Conservation (phyloP, 140 eudicot species). For the Flaveria floridana region DNA sequence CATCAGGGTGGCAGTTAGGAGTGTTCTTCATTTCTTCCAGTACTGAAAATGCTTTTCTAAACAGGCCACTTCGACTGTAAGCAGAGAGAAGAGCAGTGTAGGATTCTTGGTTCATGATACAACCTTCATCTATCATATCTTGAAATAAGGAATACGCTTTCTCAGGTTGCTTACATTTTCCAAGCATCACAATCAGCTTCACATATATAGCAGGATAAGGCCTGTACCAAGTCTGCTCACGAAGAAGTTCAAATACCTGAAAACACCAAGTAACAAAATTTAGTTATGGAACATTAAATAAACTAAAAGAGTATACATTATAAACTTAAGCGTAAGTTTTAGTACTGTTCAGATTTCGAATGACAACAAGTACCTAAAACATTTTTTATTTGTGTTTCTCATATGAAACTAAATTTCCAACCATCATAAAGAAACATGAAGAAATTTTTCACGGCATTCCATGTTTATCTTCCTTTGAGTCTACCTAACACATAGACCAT, state of each 20-base stretch:
- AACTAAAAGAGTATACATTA: neutral
- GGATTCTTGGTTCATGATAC: slow-evolving; percentile 61
- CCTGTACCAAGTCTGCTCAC: slow-evolving; percentile 93
- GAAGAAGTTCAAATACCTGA: slow-evolving; percentile 91
- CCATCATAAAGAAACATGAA: too few relatives aligned
- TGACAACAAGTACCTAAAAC: too few relatives aligned
- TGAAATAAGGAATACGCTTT: slow-evolving; percentile 70
- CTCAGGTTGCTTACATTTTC: slow-evolving; percentile 94
- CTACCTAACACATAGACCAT: too few relatives aligned
- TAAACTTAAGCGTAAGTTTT: neutral
- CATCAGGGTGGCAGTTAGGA: slow-evolving; percentile 76
- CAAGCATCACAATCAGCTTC: slow-evolving; percentile 94
- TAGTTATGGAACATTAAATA: neutral
- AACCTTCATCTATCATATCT: slow-evolving; percentile 85
- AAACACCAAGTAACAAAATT: neutral
- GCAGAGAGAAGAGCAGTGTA: slow-evolving; percentile 93
- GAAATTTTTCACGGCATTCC: too few relatives aligned
- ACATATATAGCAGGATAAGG: slow-evolving; percentile 77
- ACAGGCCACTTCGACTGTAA: slow-evolving; percentile 79
- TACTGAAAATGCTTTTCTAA: slow-evolving; percentile 68
- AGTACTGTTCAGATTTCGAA: too few relatives aligned
- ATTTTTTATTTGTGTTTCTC: too few relatives aligned
- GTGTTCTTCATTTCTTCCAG: slow-evolving; percentile 74
- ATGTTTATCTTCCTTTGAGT: too few relatives aligned
- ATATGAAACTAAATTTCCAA: too few relatives aligned